Conservation (phyloP, 495 filamentous ascomycete genomes). For the Lasiosphaeria hispida region DNA sequence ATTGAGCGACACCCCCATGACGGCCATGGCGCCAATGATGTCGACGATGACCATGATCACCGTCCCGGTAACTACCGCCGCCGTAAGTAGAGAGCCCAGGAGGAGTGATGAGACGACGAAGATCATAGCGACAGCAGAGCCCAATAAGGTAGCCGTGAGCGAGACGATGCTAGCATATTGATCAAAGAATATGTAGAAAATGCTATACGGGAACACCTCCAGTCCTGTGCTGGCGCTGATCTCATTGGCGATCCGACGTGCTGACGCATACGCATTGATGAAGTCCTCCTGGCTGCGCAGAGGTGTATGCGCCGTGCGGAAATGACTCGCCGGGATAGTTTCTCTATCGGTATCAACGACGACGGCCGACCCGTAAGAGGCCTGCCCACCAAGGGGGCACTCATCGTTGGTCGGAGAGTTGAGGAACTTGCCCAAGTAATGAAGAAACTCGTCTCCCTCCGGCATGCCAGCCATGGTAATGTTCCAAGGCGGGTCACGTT, state of each 20-base stretch:
- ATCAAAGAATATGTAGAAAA: constrained; percentile 99
- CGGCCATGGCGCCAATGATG: constrained; percentile 90
- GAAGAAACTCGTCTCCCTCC: constrained; percentile 81
- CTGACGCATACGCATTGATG: constrained; percentile 83
- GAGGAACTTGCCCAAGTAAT: constrained; percentile 82
- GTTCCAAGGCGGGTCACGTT: constrained; percentile 78
- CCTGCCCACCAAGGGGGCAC: constrained; percentile 84
- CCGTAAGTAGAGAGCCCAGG: constrained; percentile 81
- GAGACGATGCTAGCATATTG: constrained; percentile 84
- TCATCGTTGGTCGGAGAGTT: constrained; percentile 72
- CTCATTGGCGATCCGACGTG: constrained; percentile 78
- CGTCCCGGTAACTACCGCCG: constrained; percentile 73
- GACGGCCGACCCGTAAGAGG: constrained; percentile 80
- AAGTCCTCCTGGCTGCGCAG: constrained; percentile 89
- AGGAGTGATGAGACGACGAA: constrained; percentile 72
- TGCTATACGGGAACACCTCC: constrained; percentile 88
- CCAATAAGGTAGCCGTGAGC: constrained; percentile 73
- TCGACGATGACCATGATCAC: constrained; percentile 94
- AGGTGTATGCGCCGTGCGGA: constrained; percentile 84
- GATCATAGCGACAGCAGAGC: constrained; percentile 79
- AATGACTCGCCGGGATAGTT: constrained; percentile 78
- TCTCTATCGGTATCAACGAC: constrained; percentile 65
- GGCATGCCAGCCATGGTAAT: constrained; percentile 88
- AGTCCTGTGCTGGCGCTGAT: constrained; percentile 66
- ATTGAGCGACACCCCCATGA: constrained; percentile 87